phyloP scores from a whole-genome alignment of 2,329 filamentous ascomycete genomes.

The Teratosphaeria viscida region DNA sequence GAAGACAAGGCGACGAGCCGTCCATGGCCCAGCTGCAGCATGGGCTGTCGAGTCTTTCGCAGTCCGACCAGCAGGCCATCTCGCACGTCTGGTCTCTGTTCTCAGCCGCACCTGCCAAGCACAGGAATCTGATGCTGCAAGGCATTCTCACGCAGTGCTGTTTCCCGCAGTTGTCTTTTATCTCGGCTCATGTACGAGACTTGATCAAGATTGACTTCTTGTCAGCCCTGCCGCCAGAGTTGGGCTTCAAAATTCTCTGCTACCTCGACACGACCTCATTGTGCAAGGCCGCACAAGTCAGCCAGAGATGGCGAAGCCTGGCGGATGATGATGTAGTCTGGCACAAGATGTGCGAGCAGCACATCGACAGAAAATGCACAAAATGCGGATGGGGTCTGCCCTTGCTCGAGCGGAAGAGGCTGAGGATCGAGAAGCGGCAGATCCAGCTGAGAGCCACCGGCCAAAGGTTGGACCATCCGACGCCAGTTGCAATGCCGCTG shows the following conservation, averaged over 20 bases:
- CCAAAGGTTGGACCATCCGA: constrained; percentile 13
- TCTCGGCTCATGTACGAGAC: constrained; percentile 82
- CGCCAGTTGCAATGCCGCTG: constrained; percentile 40
- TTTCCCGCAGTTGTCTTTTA: constrained; percentile 89
- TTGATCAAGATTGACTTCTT: constrained; percentile 97
- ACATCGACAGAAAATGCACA: constrained; percentile 85
- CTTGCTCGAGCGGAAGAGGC: constrained; percentile 73
- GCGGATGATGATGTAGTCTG: constrained; percentile 98
- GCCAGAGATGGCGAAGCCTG: constrained; percentile 71
- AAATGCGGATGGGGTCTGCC: constrained; percentile 95
- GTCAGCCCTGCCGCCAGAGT: constrained; percentile 73
- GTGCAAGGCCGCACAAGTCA: constrained; percentile 93
- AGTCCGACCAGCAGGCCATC: constrained; percentile 86
- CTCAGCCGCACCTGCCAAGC: constrained; percentile 85
- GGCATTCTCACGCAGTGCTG: constrained; percentile 95
- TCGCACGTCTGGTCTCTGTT: constrained; percentile 97
- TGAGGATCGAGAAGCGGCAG: constrained; percentile 78
- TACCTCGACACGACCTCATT: constrained; percentile 89
- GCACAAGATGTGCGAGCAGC: constrained; percentile 97
- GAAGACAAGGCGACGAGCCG: constrained; percentile 82
- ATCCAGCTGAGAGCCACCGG: constrained; percentile 61
- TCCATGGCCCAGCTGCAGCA: constrained; percentile 93
- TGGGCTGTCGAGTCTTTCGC: constrained; percentile 70
- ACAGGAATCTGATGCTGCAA: constrained; percentile 91
- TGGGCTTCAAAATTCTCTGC: constrained; percentile 86